Percentiles rank a stretch among this genome's conserved stretches.
Conservation (phyloP, 2,329 filamentous ascomycete genomes). For the Podosphaera leucotricha region DNA sequence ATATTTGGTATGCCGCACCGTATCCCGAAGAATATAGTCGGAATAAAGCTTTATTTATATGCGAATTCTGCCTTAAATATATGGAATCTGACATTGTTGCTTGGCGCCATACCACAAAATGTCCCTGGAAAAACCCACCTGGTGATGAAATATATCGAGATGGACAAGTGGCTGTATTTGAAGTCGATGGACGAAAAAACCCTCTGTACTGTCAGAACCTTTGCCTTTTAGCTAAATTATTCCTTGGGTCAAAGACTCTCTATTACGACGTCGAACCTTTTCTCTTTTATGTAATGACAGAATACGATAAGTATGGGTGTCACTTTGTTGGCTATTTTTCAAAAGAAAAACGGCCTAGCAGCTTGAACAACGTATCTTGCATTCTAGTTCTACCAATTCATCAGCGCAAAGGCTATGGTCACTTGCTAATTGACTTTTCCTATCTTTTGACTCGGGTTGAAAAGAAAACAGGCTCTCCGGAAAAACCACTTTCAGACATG, state of each 20-base stretch:
- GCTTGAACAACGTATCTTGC: conserved; percentile 95
- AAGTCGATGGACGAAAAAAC: conserved; percentile 86
- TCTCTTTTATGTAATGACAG: conserved; percentile 94
- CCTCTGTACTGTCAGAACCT: conserved; percentile 93
- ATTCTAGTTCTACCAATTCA: conserved; percentile 93
- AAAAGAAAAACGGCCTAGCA: conserved; percentile 92
- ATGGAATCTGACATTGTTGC: conserved; percentile 69
- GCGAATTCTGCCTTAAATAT: conserved; percentile 90
- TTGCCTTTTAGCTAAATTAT: conserved; percentile 84
- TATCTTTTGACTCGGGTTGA: conserved; percentile 94
- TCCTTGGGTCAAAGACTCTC: conserved; percentile 90
- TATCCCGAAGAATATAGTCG: conserved; percentile 79
- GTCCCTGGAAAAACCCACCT: conserved; percentile 72
- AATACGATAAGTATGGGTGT: conserved; percentile 66
- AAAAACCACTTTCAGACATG: conserved; percentile 87
- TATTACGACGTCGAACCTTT: conserved; percentile 99
- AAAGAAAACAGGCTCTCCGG: conserved; percentile 80
- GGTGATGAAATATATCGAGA: conserved; percentile 98
- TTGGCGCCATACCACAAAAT: conserved; percentile 67
- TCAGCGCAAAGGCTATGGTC: conserved; percentile 81
- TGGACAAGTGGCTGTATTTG: conserved; percentile 82
- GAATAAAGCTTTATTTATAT: conserved; percentile 80
- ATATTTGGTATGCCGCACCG: conserved; percentile 98
- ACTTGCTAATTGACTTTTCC: conserved; percentile 85
- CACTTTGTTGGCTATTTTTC: conserved; percentile 99